Base-by-base conservation (phyloP, 345 rosid genomes). In the Eucalyptus pauciflora region DNA sequence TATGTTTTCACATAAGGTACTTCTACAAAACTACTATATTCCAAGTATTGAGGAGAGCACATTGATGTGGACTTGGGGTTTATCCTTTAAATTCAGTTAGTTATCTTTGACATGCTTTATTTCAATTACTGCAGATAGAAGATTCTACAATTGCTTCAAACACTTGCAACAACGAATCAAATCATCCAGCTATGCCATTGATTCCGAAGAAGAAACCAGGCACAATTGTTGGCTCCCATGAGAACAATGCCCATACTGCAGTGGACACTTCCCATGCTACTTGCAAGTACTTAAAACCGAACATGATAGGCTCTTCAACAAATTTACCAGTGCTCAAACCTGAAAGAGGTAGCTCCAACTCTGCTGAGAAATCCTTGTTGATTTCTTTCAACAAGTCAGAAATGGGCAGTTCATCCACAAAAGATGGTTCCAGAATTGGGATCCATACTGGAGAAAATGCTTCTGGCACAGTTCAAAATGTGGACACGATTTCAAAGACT, bases 1-100 rank as follows among this genome's bases (percentile, higher is more conserved):
- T 90, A 90, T 95, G 95, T 97, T 97, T 91, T 98, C 97, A 24
- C 99, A 98, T 92, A 93, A 94, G 98, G 99, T 98, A 93, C 86
- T 86, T 91, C 89, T 83, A 56, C 46, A 43, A 67, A 16, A 31
- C 25, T 56, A 87, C 79, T 50, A 49, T 31, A 45, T 37, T 50
- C 27, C 14, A 76, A 37, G 83, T 76, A 24, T 0, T 76, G 83
- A 76, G 48, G 0, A 76, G 83, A 76, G 48, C 46, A 69, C 29
- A 33, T 37, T 48, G 37, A 41, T 87, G 89, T 64, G 54, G 50
- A 45, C 52, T 64, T 67, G 43, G 51, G 1, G 33, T 67, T 64
- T 27, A 0, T 46, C 25, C 85, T 69, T 18, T 48, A 14, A n/a
- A 69, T 67, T 71, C 48, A 0, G 27, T 62, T 87, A 48, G 54